Conservation (phyloP, 345 rosid genomes). For the Zanthoxylum bungeanum region DNA sequence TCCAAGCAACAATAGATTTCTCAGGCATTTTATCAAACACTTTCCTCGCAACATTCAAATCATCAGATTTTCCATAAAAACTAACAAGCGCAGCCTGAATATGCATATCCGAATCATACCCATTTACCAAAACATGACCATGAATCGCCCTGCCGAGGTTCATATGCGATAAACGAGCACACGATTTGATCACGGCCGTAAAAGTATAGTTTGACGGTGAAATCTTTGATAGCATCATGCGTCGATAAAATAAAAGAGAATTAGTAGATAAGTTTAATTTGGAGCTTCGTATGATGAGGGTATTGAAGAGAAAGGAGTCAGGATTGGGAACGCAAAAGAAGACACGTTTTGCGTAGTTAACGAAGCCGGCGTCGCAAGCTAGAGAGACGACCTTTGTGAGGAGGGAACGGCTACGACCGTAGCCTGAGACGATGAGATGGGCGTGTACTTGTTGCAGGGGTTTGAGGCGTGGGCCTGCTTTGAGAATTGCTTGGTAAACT, state of each 20-base stretch:
- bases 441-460: slow-evolving; percentile 71
- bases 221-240: slow-evolving; percentile 43
- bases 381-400: slow-evolving; percentile 73
- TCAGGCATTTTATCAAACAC: slow-evolving; percentile 71
- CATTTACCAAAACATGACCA: slow-evolving; percentile 46
- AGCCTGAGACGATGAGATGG: slow-evolving; percentile 49
- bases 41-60: slow-evolving; percentile 42
- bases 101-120: slow-evolving; percentile 56
- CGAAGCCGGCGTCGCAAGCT: slow-evolving; percentile 53
- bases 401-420: slow-evolving; percentile 54
- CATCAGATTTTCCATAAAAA: slow-evolving; percentile 47
- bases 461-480: slow-evolving; percentile 61
- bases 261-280: slow-evolving; percentile 38
- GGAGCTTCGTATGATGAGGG: slow-evolving; percentile 58
- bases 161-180: slow-evolving; percentile 51
- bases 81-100: slow-evolving; percentile 68
- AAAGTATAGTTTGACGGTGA: slow-evolving; percentile 63
- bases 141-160: slow-evolving; percentile 54
- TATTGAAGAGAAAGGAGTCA: slow-evolving; percentile 68
- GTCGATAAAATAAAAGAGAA: slow-evolving; percentile 54
- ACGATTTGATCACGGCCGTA: slow-evolving; percentile 68
- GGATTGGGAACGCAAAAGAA: slow-evolving; percentile 55
- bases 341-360: slow-evolving; percentile 44
- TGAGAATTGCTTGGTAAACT: slow-evolving; percentile 46
- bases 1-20: slow-evolving; percentile 71